Evolutionary conservation across 2,329 filamentous ascomycete genomes (phyloP).

Genomic region (Alternaria tenuissima): DNA sequence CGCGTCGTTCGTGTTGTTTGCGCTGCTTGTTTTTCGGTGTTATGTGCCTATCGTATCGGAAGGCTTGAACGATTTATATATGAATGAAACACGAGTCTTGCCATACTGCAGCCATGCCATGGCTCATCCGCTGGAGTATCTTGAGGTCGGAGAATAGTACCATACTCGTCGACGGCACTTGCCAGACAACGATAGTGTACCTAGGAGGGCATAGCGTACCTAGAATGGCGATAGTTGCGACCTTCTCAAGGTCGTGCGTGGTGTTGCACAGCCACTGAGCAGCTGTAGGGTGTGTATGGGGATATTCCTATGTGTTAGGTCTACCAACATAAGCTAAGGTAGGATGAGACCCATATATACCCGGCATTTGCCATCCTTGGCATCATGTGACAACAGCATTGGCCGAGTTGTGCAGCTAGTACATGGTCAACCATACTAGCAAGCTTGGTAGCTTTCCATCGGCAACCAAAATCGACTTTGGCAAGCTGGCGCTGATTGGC

Average conservation of each 20-base stretch:
- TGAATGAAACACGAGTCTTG: not conserved
- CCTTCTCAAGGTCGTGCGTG: not conserved
- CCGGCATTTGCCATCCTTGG: too few relatives aligned
- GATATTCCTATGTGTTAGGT: too few relatives aligned
- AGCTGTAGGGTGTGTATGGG: too few relatives aligned
- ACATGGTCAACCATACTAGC: not conserved
- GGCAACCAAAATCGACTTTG: not conserved
- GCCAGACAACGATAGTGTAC: not conserved
- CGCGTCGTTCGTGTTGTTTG: not conserved
- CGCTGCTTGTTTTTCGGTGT: not conserved
- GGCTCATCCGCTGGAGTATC: not conserved
- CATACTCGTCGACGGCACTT: not conserved
- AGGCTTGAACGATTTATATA: not conserved
- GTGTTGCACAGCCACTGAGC: not conserved
- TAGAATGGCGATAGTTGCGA: not conserved
- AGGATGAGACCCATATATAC: too few relatives aligned
- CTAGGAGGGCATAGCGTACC: not conserved
- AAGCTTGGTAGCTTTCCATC: not conserved
- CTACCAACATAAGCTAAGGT: too few relatives aligned
- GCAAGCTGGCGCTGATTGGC: not conserved
- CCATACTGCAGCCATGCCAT: not conserved
- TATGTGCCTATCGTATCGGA: not conserved
- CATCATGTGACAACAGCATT: not conserved
- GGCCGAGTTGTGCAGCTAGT: not conserved
- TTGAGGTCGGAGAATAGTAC: not conserved